phyloP scores from a whole-genome alignment of 176 grass and related monocot genomes.

The Musa beccarii region DNA sequence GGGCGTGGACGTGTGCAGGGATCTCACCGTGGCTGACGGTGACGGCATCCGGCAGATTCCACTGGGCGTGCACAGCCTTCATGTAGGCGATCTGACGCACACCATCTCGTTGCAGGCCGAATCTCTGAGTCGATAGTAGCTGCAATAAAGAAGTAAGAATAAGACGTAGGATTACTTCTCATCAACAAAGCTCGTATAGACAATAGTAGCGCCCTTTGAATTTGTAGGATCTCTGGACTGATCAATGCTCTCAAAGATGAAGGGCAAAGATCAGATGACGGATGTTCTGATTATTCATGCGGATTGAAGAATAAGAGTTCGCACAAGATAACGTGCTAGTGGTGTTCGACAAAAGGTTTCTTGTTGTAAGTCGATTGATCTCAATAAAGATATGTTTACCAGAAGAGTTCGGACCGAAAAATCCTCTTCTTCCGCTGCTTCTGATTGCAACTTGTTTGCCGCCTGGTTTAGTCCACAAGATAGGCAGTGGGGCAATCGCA shows the following conservation, averaged over 20 bases:
- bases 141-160: neutral
- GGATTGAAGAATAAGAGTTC: neutral
- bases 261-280: neutral
- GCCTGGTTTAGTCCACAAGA: no score
- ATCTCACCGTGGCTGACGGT: slow-evolving; percentile 39
- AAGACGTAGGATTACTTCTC: neutral
- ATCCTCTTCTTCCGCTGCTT: no score
- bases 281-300: neutral
- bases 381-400: neutral
- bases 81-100: slow-evolving; percentile 55
- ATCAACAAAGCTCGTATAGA: neutral
- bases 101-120: slow-evolving; percentile 21
- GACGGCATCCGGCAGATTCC: slow-evolving; percentile 46
- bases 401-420: no score
- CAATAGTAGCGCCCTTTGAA: neutral
- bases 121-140: neutral
- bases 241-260: neutral
- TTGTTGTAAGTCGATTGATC: neutral
- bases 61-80: slow-evolving; percentile 45
- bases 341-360: neutral
- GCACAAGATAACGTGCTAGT: no score
- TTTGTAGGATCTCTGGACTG: neutral
- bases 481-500: no score
- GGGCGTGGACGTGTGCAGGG: slow-evolving; percentile 45
- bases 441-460: no score